Base-by-base conservation (phyloP, 257 asterid genomes). In the Scutellaria barbata region DNA sequence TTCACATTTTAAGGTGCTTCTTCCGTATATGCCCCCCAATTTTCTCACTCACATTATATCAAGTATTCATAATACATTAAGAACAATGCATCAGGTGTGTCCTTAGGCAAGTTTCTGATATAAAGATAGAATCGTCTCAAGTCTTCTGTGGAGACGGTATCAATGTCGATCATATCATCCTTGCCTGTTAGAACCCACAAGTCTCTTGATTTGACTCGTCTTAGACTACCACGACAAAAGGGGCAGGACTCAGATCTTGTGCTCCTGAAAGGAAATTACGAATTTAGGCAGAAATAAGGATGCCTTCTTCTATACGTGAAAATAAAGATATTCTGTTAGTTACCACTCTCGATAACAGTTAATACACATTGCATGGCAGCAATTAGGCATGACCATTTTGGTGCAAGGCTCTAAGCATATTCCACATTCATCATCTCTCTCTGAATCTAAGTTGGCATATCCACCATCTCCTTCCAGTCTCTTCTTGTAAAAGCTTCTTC, bases 351-450 rank as follows among this genome's bases (percentile, higher is more conserved):
- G 94, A 25, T 85, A 93, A 75, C 98, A 93, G 76, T 85, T 90
- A 63, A 93, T 87, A 76, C 98, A 93, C 97, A 93, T 92, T 10
- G 94, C 90, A 14, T 90, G 97, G 72, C 96, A 93, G 80, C 98
- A 93, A 71, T 79, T 89, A 7, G 98, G 96, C 81, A 81, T 55
- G 62, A 90, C 97, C 87, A 93, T 87, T 82, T 87, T 90, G 74
- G 97, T 84, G 87, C 97, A 85, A 0, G 86, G 81, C 83, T 87
- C 95, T 72, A 93, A 84, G 82, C 98, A 93, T 82, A 79, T 83
- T 55, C 87, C 84, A 13, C 92, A 87, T 72, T 87, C 94, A 11
- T 83, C 86, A 16, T 90, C 91, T 77, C 85, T 79, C 43, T 79
- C 89, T 3, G 85, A 74, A 58, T 86, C 92, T 14, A 77, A 41